Evolutionary conservation across 371 early-diverging fungal genomes (phyloP), one percentile per base, ranked within the genome.

Genomic region (Mortierella sp.): DNA sequence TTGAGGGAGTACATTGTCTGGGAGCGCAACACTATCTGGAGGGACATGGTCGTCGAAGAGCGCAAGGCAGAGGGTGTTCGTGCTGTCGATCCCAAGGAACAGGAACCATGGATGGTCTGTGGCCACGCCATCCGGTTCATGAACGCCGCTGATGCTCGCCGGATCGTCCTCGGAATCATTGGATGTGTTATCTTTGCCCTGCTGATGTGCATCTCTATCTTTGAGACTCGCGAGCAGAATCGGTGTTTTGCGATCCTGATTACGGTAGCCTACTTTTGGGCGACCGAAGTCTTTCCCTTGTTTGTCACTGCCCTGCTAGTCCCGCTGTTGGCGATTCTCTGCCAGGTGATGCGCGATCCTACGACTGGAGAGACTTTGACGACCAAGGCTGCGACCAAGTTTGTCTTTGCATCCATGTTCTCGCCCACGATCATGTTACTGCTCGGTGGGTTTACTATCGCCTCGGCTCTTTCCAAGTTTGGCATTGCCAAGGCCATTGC

Each of bases 261-360:
- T 44, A 85, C 87, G 13, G 90, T 88, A 19, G 88, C 90, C 34
- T 79, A 75, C 52, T 77, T 92, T 29, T 92, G 92, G 92, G 91
- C 91, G 19, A 87, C 88, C 44, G 92, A 98, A 90, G 93, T 94
- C 16, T 91, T 99, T 79, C 99, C 98, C 6, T 87, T 99, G 53
- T 98, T 96, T 86, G 97, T 95, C 24, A 99, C 99, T 2, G 93
- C 97, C 14, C 81, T 98, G 31, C 80, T 96, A 55, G 93, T 99
- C 31, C 99, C 99, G 0, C 86, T 97, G 47, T 78, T 98, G 52
- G 91, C 96, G 4, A 94, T 98, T 1, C 75, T 92, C 48, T 86
- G 97, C 55, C 92, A 94, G 45, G 96, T 98, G 41, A 91, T 97
- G 91, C 93, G 95, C 55, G 85, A 86, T 11, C 81, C 87, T 1